Base-by-base conservation (phyloP, 352 stramenopile species). In the Globisporangium alternatum region DNA sequence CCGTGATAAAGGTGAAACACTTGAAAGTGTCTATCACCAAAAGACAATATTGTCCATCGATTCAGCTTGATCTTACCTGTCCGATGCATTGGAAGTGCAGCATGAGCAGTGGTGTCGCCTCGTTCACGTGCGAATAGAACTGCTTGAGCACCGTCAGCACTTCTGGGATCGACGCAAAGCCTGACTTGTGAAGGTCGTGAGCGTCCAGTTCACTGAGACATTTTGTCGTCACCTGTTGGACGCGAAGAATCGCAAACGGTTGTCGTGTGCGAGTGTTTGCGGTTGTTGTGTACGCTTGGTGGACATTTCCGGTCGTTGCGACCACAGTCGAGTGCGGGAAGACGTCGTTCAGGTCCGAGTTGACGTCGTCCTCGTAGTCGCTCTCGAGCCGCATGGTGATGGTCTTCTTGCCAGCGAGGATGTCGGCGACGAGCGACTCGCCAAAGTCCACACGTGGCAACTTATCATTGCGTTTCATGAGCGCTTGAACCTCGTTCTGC, bases 351-450 rank as follows among this genome's bases (percentile, higher is more conserved):
- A 93, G 67, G 59, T 90, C 77, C 33, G 84, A 93, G 52, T 88
- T 86, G 1, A 5, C 15, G 52, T 93, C 81, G 45, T 69, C 57
- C 19, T 70, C 39, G 3, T 76, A 48, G 56, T 90, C 83, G 0
- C 78, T 87, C 8, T 75, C 19, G 5, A 91, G 69, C 1, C 83
- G 84, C 77, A 93, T 91, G 25, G 81, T 93, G 37, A 90, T 73
- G 0, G 68, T 81, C 60, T 93, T 93, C 5, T 59, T 60, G 58
- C 73, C 57, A 5, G 45, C 21, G 1, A 83, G 47, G 31, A 92
- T 82, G 22, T 74, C 71, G 1, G 65, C 51, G 5, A 85, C 76
- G 15, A 93, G 74, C n/a, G 66, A 70, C 5, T 59, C 28, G 35
- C 71, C 68, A 60, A 93, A 93, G 64, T 93, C 75, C 3, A 93